Percentiles rank a stretch among this genome's conserved stretches.
Conservation (phyloP, 2,329 filamentous ascomycete species). For the Cadophora luteo-olivacea region DNA sequence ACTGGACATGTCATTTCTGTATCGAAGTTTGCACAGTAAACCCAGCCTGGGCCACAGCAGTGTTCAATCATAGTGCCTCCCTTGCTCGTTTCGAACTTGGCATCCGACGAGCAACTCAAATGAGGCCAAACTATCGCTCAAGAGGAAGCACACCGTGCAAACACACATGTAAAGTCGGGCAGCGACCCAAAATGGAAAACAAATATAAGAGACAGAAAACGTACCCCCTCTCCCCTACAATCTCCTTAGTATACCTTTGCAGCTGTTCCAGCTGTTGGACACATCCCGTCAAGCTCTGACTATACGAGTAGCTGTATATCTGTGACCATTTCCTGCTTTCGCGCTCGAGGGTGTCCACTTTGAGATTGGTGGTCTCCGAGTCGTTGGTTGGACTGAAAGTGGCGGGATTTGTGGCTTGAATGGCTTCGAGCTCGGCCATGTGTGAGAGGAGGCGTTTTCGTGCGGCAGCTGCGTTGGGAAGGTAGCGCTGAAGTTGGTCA, state of each 20-base stretch:
- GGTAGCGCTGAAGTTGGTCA: constrained; percentile 48
- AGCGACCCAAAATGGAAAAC: neutral
- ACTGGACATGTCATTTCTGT: too few species aligned
- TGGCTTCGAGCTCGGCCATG: constrained; percentile 55
- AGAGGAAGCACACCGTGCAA: neutral
- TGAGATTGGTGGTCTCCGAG: neutral
- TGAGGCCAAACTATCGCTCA: neutral
- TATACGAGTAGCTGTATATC: constrained; percentile 62
- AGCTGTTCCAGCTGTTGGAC: constrained; percentile 61
- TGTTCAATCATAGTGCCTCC: too few species aligned
- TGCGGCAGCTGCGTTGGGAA: constrained; percentile 61
- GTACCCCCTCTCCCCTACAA: constrained; percentile 59
- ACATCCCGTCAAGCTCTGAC: constrained; percentile 58
- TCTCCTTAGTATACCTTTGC: constrained; percentile 62
- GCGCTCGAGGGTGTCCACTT: constrained; percentile 19
- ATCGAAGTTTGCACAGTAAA: too few species aligned
- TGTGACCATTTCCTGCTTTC: constrained; percentile 57
- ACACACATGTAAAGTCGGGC: neutral
- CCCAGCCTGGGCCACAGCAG: too few species aligned
- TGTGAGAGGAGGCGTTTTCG: constrained; percentile 58
- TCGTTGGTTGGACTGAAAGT: neutral
- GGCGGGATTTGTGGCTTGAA: constrained; percentile 35
- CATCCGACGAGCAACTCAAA: neutral
- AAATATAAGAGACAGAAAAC: constrained; percentile 15
- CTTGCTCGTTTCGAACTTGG: too few species aligned